Base-by-base conservation (phyloP, 148 eudicot genomes). In the Selenicereus undatus region DNA sequence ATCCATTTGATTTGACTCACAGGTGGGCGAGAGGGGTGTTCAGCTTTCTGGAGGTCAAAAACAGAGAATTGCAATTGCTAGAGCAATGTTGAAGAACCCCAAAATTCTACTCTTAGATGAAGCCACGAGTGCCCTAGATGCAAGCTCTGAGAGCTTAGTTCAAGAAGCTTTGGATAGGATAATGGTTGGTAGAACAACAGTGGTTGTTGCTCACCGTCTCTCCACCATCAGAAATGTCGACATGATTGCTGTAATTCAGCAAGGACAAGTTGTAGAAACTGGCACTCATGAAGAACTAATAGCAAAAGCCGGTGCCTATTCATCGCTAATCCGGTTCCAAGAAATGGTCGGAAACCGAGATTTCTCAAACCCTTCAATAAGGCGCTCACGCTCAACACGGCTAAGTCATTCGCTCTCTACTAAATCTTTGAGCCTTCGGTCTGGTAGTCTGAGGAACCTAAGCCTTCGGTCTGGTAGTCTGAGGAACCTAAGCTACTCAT, bases 21-120 rank as follows among this genome's bases (percentile, higher is more conserved):
- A 97, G 97, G 99, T 94, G 48, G 99, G 99, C 62, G 98, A 97
- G 86, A 93, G 98, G 62, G 99, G 99, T 11, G 90, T 94, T 84
- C 99, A 97, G 81, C 98, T 97, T 56, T 97, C 99, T 0, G 99
- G 99, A 73, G 99, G 99, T 36, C 98, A 97, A 76, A 97, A 97
- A 74, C 99, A 97, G 86, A 91, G 99, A 84, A 92, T 97, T 36
- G 98, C 98, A 20, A 97, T 97, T 36, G 99, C 99, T 21, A 88
- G 99, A 86, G 99, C 99, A 32, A 97, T 97, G 99, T 84, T 97
- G 69, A 97, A 97, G 84, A 86, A 97, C 88, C 99, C 98, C 1
- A 97, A 94, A 79, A 92, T 97, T 69, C 99, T 97, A 65, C 94
- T 97, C 69, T 92, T 97, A 39, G 99, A 97, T 10, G 99, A 97